phyloP scores from a whole-genome alignment of 495 filamentous ascomycete genomes.

The Neurospora sp. region DNA sequence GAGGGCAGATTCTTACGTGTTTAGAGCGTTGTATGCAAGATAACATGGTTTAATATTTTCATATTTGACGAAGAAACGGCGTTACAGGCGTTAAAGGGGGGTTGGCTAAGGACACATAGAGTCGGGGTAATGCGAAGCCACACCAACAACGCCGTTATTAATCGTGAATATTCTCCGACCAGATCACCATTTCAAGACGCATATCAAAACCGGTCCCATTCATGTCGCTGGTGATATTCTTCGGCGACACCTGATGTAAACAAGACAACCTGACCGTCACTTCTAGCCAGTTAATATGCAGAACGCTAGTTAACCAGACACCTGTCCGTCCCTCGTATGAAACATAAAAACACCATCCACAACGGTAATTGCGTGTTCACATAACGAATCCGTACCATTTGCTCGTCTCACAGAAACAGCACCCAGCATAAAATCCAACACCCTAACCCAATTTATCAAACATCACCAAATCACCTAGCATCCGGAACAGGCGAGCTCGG shows the following conservation, averaged over 20 bases:
- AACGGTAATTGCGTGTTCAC: not conserved
- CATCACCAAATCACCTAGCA: constrained; percentile 19
- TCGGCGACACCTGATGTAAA: not conserved
- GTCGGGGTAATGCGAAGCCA: no score
- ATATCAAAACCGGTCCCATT: not conserved
- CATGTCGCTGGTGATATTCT: not conserved
- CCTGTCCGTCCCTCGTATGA: not conserved
- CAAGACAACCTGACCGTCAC: not conserved
- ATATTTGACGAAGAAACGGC: not conserved
- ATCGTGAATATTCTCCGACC: no score
- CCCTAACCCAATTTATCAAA: not conserved
- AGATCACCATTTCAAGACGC: not conserved
- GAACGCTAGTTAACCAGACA: constrained; percentile 8
- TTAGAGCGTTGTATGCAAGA: not conserved
- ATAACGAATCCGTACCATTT: not conserved
- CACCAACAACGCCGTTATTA: no score
- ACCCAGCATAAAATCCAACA: not conserved
- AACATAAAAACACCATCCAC: not conserved
- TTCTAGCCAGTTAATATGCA: not conserved
- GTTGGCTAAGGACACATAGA: no score
- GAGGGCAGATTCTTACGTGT: not conserved
- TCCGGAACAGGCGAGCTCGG: constrained; percentile 23
- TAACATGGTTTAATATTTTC: not conserved
- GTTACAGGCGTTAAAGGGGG: not conserved
- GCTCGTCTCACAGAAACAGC: no score